Conservation (phyloP, 2,329 filamentous ascomycete genomes). For the Fusarium tricinctum region DNA sequence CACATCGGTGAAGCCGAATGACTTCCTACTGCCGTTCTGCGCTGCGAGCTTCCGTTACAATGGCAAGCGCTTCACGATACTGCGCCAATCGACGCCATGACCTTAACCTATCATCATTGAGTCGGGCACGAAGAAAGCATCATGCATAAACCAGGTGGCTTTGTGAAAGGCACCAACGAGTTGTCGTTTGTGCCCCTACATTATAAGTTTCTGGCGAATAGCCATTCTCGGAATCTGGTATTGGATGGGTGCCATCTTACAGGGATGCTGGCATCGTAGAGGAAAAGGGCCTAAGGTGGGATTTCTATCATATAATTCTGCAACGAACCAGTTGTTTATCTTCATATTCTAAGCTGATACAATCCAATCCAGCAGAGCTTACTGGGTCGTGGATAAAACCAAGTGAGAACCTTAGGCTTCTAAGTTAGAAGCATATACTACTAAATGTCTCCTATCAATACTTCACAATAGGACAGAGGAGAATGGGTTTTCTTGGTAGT, state of each 20-base stretch:
- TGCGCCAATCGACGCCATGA: slow-evolving; percentile 1
- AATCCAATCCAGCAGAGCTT: no score
- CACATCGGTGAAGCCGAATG: not conserved
- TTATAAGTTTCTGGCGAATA: slow-evolving; percentile 14
- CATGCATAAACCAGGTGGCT: not conserved
- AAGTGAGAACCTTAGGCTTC: no score
- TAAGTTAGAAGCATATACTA: no score
- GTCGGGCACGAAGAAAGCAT: not conserved
- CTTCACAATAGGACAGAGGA: no score
- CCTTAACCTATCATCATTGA: slow-evolving; percentile 14
- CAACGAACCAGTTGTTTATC: slow-evolving; percentile 5
- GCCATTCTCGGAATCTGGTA: slow-evolving; percentile 45
- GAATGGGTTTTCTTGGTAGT: no score
- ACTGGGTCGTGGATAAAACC: no score
- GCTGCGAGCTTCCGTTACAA: slow-evolving; percentile 6
- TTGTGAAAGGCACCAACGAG: not conserved
- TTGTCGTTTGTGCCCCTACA: not conserved
- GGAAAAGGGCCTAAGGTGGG: slow-evolving; percentile 40
- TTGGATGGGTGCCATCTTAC: slow-evolving; percentile 39
- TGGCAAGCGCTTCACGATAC: slow-evolving; percentile 10
- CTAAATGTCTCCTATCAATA: no score
- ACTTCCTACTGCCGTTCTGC: slow-evolving; percentile 7
- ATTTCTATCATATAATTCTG: slow-evolving; percentile 44
- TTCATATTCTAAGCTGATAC: no score
- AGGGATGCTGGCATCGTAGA: slow-evolving; percentile 31